Evolutionary conservation across 768 basidiomycete species (phyloP).

Genomic region (Trametes cinnabarina): DNA sequence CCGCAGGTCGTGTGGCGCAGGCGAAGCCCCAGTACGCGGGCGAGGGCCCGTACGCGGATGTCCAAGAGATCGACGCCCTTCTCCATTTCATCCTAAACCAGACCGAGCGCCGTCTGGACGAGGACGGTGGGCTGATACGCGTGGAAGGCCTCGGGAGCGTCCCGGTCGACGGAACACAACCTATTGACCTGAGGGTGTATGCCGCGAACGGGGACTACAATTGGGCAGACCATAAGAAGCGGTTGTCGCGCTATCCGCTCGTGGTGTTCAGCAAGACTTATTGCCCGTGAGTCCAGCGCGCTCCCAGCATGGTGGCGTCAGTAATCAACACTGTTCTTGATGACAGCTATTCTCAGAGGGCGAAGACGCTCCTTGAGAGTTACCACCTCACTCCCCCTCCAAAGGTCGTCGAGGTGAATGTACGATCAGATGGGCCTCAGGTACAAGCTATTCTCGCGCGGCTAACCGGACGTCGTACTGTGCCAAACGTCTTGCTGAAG

Average conservation of each 20-base stretch:
- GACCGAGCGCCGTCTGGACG: conserved; percentile 39
- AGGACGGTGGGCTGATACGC: conserved; percentile 20
- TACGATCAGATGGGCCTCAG: conserved; percentile 54
- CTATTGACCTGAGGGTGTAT: conserved; percentile 54
- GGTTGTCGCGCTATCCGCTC: conserved; percentile 54
- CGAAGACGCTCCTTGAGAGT: conserved; percentile 58
- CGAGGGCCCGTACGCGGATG: conserved; percentile 7
- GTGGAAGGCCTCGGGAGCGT: conserved; percentile 30
- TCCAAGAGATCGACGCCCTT: conserved; percentile 70
- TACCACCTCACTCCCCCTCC: conserved; percentile 66
- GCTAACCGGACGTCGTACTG: conserved; percentile 64
- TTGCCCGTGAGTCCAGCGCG: conserved; percentile 58
- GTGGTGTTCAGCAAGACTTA: conserved; percentile 84
- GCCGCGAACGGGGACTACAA: conserved; percentile 45
- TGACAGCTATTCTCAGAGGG: conserved; percentile 55
- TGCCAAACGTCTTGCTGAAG: conserved; percentile 70
- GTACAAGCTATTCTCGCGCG: conserved; percentile 67
- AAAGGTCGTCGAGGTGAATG: conserved; percentile 72
- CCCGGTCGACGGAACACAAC: conserved; percentile 45
- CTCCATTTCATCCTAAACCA: conserved; percentile 60
- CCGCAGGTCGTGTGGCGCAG: conserved; percentile 29
- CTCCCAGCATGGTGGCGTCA: neutral
- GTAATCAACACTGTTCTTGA: neutral
- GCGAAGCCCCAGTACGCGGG: conserved; percentile 27
- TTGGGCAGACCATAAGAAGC: conserved; percentile 43